Conservation (phyloP, 1,139 yeast genomes). For the Taiozyma sp. region DNA sequence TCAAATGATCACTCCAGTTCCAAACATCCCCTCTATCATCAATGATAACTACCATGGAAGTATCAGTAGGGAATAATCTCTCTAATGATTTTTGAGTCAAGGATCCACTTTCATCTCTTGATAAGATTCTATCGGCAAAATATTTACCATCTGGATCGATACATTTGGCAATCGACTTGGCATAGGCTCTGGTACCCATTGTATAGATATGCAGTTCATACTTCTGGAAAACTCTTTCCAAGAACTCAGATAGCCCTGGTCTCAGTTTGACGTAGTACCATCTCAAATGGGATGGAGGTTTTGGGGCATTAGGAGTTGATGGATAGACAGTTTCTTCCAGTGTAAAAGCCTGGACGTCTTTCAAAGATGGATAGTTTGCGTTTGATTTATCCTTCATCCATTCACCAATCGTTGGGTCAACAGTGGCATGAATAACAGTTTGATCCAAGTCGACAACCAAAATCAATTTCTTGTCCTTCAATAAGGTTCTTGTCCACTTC, state of each 20-base stretch:
- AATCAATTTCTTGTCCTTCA: slow-evolving; percentile 64
- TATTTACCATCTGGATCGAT: slow-evolving; percentile 86
- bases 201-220: slow-evolving; percentile 95
- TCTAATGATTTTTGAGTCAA: slow-evolving; percentile 84
- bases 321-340: slow-evolving; percentile 64
- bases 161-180: slow-evolving; percentile 81
- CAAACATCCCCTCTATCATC: slow-evolving; percentile 99
- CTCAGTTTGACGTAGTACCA: slow-evolving; percentile 92
- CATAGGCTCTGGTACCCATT: slow-evolving; percentile 98
- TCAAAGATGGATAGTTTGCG: slow-evolving; percentile 81
- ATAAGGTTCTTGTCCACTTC: slow-evolving; percentile 55
- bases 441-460: slow-evolving; percentile 96
- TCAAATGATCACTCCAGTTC: slow-evolving; percentile 93
- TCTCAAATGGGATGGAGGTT: slow-evolving; percentile 52
- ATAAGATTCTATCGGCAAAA: slow-evolving; percentile 87
- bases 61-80: slow-evolving; percentile 91
- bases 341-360: slow-evolving; percentile 74
- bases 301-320: slow-evolving; percentile 52
- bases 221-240: slow-evolving; percentile 53
- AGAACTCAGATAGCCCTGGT: slow-evolving; percentile 78
- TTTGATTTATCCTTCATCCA: slow-evolving; percentile 88
- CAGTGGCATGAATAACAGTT: slow-evolving; percentile 96
- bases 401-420: slow-evolving; percentile 94
- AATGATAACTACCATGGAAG: slow-evolving; percentile 92
- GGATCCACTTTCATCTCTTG: slow-evolving; percentile 94